These are phyloP conservation scores for Apiotrichum laibachii DNA, from an alignment of 1,284 basidiomycete species.

Conservation along the genomic window DNA sequence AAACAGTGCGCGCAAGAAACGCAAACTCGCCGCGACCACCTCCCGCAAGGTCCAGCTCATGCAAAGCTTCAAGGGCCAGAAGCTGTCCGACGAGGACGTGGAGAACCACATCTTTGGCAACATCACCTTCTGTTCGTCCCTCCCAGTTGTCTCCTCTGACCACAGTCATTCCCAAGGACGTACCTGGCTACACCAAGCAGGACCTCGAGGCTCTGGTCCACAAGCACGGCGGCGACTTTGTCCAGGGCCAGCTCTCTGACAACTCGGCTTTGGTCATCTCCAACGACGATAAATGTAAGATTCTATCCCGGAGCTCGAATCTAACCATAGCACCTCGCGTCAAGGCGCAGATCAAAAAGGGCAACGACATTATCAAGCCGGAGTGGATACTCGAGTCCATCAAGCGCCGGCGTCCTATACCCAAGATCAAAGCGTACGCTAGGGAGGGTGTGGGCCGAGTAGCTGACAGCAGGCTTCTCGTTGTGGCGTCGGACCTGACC, in stretches of 20 bases:
- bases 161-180: constrained; percentile 65
- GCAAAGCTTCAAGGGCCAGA: constrained; percentile 63
- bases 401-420: constrained; percentile 57
- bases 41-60: constrained; percentile 59
- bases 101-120: constrained; percentile 67
- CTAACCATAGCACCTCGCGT: constrained; percentile 38
- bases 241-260: constrained; percentile 56
- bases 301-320: background rate
- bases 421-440: constrained; percentile 67
- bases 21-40: constrained; percentile 20
- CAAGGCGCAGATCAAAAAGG: constrained; percentile 55
- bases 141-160: background rate
- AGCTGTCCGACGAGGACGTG: constrained; percentile 60
- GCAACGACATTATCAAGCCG: constrained; percentile 69
- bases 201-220: constrained; percentile 58
- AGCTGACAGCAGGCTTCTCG: constrained; percentile 37
- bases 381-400: constrained; percentile 79
- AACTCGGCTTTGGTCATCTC: constrained; percentile 57
- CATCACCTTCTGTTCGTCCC: constrained; percentile 69
- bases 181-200: constrained; percentile 27
- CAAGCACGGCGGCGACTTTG: constrained; percentile 69
- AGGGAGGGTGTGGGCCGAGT: constrained; percentile 58
- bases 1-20: constrained; percentile 32
- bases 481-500: constrained; percentile 42
- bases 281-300: constrained; percentile 42